A percentile compares a stretch with the other conserved stretches of the same genome.
Conservation (phyloP, 495 filamentous ascomycete genomes). For the Annulohypoxylon bovei region DNA sequence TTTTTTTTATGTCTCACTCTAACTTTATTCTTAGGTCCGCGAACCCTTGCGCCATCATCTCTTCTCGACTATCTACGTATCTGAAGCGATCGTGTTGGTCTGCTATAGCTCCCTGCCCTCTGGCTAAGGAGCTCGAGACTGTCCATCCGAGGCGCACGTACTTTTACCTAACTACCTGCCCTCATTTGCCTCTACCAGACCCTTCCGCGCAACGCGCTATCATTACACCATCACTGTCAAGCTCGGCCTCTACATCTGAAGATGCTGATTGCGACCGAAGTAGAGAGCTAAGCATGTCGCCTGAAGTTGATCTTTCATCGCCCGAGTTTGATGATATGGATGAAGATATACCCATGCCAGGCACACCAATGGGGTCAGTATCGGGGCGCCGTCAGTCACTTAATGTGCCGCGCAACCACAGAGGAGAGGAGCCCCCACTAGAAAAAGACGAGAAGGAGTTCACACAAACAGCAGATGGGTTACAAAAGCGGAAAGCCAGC, state of each 20-base stretch:
- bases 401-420: slow-evolving; percentile 67
- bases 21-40: slow-evolving; percentile 73
- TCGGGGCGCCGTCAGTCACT: slow-evolving; percentile 56
- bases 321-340: slow-evolving; percentile 85
- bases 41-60: slow-evolving; percentile 93
- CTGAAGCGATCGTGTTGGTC: slow-evolving; percentile 86
- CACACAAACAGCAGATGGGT: slow-evolving; percentile 87
- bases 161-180: slow-evolving; percentile 88
- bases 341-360: slow-evolving; percentile 64
- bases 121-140: slow-evolving; percentile 90
- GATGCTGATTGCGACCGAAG: slow-evolving; percentile 77
- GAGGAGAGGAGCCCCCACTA: slow-evolving; percentile 82
- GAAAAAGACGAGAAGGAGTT: slow-evolving; percentile 98
- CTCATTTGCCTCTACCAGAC: slow-evolving; percentile 84
- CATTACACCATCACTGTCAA: slow-evolving; percentile 87
- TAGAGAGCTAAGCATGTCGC: slow-evolving; percentile 82
- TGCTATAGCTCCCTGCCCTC: slow-evolving; percentile 80
- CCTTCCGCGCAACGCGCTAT: slow-evolving; percentile 67
- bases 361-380: slow-evolving; percentile 68
- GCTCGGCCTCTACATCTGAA: slow-evolving; percentile 71
- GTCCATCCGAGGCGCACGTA: slow-evolving; percentile 95
- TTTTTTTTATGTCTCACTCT: slow-evolving; percentile 2
- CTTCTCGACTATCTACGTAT: slow-evolving; percentile 88
- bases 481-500: slow-evolving; percentile 77
- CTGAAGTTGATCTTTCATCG: slow-evolving; percentile 90